Evolutionary conservation across 2,329 filamentous ascomycete species (phyloP).

Genomic region (Calonectria leucothoes): DNA sequence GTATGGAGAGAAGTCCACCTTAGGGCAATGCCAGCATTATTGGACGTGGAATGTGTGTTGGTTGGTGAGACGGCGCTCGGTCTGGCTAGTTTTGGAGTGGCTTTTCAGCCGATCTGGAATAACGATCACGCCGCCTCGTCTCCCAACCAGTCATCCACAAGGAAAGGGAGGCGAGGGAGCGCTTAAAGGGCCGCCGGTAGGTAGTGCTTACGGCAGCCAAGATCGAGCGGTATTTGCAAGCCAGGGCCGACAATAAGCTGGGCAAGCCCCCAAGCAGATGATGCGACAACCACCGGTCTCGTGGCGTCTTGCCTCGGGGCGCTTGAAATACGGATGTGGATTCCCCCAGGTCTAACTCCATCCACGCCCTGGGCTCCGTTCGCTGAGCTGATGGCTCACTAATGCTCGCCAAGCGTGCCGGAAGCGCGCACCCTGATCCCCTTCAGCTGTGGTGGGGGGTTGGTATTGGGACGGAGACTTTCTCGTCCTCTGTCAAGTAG

Average conservation of each 20-base stretch:
- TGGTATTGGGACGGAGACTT: conserved; percentile 24
- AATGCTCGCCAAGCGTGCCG: conserved; percentile 23
- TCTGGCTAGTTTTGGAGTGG: conserved; percentile 24
- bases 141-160: conserved; percentile 11
- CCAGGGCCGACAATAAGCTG: conserved; percentile 21
- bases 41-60: conserved; percentile 18
- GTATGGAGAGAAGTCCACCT: neutral
- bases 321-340: conserved; percentile 9
- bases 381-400: conserved; percentile 25
- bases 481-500: conserved; percentile 11
- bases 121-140: conserved; percentile 15
- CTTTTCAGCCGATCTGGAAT: conserved; percentile 6
- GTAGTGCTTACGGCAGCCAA: neutral
- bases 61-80: conserved; percentile 16
- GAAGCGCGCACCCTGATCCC: conserved; percentile 24
- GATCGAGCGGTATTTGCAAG: conserved; percentile 28
- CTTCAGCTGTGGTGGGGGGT: conserved; percentile 30
- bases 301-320: conserved; percentile 23
- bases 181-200: neutral
- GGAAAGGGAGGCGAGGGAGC: conserved; percentile 10
- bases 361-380: conserved; percentile 16
- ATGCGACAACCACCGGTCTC: conserved; percentile 25
- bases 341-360: conserved; percentile 23
- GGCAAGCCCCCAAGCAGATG: conserved; percentile 12
- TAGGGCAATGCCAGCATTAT: neutral